These are phyloP conservation scores for Alternaria ventricosa DNA, from an alignment of 2,329 filamentous ascomycete species.

Conservation along the genomic window DNA sequence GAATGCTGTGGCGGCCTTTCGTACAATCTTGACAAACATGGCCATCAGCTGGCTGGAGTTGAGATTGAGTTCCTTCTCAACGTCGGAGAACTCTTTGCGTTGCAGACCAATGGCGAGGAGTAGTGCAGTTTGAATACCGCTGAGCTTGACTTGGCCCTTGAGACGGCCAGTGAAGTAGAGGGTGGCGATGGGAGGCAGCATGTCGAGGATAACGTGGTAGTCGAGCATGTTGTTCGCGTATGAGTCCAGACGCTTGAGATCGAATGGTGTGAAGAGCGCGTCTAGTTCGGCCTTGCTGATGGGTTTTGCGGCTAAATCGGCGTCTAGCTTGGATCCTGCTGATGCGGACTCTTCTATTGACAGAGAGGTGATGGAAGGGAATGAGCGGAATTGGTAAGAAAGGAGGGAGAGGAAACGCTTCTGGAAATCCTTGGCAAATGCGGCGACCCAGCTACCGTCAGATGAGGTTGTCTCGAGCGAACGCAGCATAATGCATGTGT, in stretches of 20 bases:
- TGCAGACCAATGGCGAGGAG: slow-evolving; percentile 88
- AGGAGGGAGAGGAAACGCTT: slow-evolving; percentile 88
- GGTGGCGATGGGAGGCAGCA: slow-evolving; percentile 80
- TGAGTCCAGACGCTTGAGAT: slow-evolving; percentile 91
- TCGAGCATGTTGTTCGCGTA: slow-evolving; percentile 98
- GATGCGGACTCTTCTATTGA: slow-evolving; percentile 88
- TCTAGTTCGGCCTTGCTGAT: slow-evolving; percentile 81
- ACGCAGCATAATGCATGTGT: slow-evolving; percentile 96
- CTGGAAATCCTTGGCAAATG: slow-evolving; percentile 93
- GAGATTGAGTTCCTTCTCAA: slow-evolving; percentile 79
- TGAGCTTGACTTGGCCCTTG: slow-evolving; percentile 70
- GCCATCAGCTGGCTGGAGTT: slow-evolving; percentile 82
- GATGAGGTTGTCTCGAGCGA: slow-evolving; percentile 65
- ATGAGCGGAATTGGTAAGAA: slow-evolving; percentile 89
- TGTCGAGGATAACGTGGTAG: slow-evolving; percentile 94
- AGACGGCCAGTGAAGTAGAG: slow-evolving; percentile 87
- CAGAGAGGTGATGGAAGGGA: slow-evolving; percentile 78
- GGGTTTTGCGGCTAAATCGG: slow-evolving; percentile 56
- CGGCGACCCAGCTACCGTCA: slow-evolving; percentile 84
- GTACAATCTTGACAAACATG: slow-evolving; percentile 96
- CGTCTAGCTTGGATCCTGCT: slow-evolving; percentile 71
- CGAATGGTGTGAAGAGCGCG: slow-evolving; percentile 81
- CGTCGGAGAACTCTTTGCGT: slow-evolving; percentile 80
- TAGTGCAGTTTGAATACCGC: slow-evolving; percentile 83
- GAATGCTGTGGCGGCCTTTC: slow-evolving; percentile 85